Conservation (phyloP, 768 basidiomycete genomes). For the Rhodotorula kratochvilovae region DNA sequence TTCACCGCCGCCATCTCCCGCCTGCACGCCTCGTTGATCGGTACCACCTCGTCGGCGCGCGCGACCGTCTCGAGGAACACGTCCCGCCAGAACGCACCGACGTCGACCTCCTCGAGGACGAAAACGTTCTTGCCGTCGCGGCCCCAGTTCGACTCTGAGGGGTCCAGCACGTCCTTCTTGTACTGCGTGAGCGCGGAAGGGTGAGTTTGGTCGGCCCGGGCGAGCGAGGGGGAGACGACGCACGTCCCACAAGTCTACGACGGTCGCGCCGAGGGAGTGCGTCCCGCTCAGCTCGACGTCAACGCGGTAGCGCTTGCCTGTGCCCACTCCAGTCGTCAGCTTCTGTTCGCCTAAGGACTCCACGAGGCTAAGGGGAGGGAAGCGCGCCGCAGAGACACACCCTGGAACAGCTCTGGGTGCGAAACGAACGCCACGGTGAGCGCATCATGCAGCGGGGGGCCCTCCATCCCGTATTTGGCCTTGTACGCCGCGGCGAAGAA, state of each 20-base stretch:
- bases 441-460: slow-evolving; percentile 82
- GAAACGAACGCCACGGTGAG: slow-evolving; percentile 73
- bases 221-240: not conserved
- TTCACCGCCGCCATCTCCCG: not conserved
- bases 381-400: too few relatives aligned
- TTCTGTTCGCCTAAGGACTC: too few relatives aligned
- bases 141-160: slow-evolving; percentile 56
- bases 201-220: too few relatives aligned
- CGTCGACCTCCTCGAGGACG: slow-evolving; percentile 65
- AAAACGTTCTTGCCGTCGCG: slow-evolving; percentile 67
- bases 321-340: not conserved
- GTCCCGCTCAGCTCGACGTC: slow-evolving; percentile 73
- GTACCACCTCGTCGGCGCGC: slow-evolving; percentile 31
- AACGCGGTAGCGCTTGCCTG: slow-evolving; percentile 60
- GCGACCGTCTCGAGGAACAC: slow-evolving; percentile 57
- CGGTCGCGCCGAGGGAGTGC: slow-evolving; percentile 68
- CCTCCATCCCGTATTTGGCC: slow-evolving; percentile 68
- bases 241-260: slow-evolving; percentile 66
- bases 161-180: slow-evolving; percentile 54
- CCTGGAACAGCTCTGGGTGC: slow-evolving; percentile 61
- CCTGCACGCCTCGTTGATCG: slow-evolving; percentile 10
- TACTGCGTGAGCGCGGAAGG: slow-evolving; percentile 45
- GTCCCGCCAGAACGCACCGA: slow-evolving; percentile 48
- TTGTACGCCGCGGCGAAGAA: slow-evolving; percentile 60
- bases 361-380: too few relatives aligned